phyloP scores from a whole-genome alignment of 805 yeast genomes.

The Yamadazyma sp. region DNA sequence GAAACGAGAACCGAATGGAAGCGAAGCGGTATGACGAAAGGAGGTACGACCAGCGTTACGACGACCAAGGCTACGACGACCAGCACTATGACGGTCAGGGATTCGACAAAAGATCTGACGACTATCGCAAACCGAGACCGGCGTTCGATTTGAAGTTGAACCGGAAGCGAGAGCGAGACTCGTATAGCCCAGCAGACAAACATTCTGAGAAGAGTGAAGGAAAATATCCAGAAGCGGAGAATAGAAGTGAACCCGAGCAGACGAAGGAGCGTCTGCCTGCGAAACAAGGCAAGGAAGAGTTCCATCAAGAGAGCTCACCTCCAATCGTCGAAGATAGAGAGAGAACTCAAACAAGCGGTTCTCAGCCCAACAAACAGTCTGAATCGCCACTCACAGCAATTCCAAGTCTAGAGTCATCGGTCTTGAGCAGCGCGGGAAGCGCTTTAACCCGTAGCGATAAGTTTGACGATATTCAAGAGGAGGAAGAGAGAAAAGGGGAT shows the following conservation, averaged over 20 bases:
- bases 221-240: too few relatives aligned
- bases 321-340: background rate
- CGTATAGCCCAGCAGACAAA: slow-evolving; percentile 5
- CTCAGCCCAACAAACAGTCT: background rate
- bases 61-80: slow-evolving; percentile 1
- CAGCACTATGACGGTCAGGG: slow-evolving; percentile 3
- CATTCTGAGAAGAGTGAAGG: slow-evolving; percentile 1
- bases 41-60: slow-evolving; percentile 3
- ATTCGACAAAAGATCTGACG: slow-evolving; percentile 9
- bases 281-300: too few relatives aligned
- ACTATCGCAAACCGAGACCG: slow-evolving; percentile 13
- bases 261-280: too few relatives aligned
- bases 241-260: too few relatives aligned
- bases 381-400: background rate
- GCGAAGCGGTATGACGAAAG: background rate
- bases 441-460: too few relatives aligned
- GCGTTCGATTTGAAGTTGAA: slow-evolving; percentile 15
- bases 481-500: too few relatives aligned
- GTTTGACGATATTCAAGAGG: too few relatives aligned
- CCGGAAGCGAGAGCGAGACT: slow-evolving; percentile 1
- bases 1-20: slow-evolving; percentile 3
- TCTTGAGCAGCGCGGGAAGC: background rate
- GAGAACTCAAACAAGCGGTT: background rate
- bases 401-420: background rate
- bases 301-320: too few relatives aligned